Evolutionary conservation across 306 rosid genomes (phyloP).

Genomic region (Arachis hypogaea): DNA sequence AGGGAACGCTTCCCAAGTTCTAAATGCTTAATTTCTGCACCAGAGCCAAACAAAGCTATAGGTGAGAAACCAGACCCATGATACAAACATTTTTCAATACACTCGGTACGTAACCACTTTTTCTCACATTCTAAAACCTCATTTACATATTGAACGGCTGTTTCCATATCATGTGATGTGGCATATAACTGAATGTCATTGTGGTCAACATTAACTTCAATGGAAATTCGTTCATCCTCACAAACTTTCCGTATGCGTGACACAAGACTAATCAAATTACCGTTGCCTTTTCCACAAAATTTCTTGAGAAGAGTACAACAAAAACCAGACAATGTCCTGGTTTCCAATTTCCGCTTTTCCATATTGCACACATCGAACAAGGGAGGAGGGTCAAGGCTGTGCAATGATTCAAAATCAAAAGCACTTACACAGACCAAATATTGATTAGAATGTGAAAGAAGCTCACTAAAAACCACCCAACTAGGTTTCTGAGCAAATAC

Average conservation of each 20-base stretch:
- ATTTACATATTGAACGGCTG: slow-evolving; percentile 45
- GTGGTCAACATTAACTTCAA: slow-evolving; percentile 65
- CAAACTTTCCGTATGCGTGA: slow-evolving; percentile 59
- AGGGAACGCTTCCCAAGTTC: slow-evolving; percentile 78
- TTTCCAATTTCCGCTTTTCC: slow-evolving; percentile 62
- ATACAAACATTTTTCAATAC: slow-evolving; percentile 77
- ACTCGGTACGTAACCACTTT: slow-evolving; percentile 65
- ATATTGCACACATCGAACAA: slow-evolving; percentile 62
- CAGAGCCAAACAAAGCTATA: slow-evolving; percentile 86
- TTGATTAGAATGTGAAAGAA: slow-evolving; percentile 67
- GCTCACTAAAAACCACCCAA: slow-evolving; percentile 91
- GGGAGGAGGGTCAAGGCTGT: slow-evolving; percentile 62
- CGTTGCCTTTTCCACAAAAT: slow-evolving; percentile 79
- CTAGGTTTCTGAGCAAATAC: slow-evolving; percentile 80
- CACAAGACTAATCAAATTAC: slow-evolving; percentile 56
- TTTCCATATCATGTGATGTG: slow-evolving; percentile 59
- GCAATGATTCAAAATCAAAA: slow-evolving; percentile 61
- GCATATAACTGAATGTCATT: slow-evolving; percentile 71
- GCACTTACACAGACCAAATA: slow-evolving; percentile 83
- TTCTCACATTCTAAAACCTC: slow-evolving; percentile 62
- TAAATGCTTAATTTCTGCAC: slow-evolving; percentile 90
- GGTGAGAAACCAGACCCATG: slow-evolving; percentile 65
- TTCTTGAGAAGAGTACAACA: slow-evolving; percentile 73
- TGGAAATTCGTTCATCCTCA: slow-evolving; percentile 62
- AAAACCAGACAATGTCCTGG: slow-evolving; percentile 62